Conservation (phyloP, 2,329 filamentous ascomycete species). For the Aquanectria penicillioides region DNA sequence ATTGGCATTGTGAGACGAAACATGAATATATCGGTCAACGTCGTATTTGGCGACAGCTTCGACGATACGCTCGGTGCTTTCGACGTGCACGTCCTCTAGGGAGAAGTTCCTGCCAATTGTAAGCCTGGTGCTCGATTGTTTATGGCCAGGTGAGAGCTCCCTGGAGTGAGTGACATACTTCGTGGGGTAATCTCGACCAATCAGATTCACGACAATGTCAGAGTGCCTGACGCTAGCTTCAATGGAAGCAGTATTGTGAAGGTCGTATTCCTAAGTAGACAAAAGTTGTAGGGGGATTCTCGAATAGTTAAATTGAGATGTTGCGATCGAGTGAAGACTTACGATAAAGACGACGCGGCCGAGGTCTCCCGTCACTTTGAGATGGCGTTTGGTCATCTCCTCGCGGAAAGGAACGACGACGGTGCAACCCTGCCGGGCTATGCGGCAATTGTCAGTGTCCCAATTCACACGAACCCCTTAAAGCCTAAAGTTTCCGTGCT, state of each 20-base stretch:
- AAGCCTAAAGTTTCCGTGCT: conserved; percentile 27
- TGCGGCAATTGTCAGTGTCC: conserved; percentile 33
- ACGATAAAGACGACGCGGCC: conserved; percentile 89
- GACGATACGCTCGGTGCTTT: conserved; percentile 90
- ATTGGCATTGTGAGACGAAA: conserved; percentile 93
- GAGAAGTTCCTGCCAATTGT: conserved; percentile 81
- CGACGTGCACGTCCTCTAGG: conserved; percentile 90
- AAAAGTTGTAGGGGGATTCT: conserved; percentile 29
- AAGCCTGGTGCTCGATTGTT: conserved; percentile 26
- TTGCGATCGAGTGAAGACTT: conserved; percentile 40
- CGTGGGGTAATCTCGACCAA: conserved; percentile 94
- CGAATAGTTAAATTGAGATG: neutral
- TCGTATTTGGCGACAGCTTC: conserved; percentile 98
- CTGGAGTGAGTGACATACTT: conserved; percentile 67
- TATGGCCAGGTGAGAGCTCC: neutral
- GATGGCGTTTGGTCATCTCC: conserved; percentile 96
- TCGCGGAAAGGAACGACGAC: conserved; percentile 94
- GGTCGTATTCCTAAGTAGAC: conserved; percentile 81
- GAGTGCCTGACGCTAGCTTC: conserved; percentile 97
- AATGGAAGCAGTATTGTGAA: conserved; percentile 93
- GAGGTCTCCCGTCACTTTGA: conserved; percentile 95
- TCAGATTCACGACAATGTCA: conserved; percentile 95
- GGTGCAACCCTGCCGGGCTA: conserved; percentile 91
- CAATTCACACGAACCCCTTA: neutral
- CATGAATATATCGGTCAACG: conserved; percentile 94